These are phyloP conservation scores for Leccinum incarnatum DNA, from an alignment of 768 basidiomycete species.

Conservation along the genomic window DNA sequence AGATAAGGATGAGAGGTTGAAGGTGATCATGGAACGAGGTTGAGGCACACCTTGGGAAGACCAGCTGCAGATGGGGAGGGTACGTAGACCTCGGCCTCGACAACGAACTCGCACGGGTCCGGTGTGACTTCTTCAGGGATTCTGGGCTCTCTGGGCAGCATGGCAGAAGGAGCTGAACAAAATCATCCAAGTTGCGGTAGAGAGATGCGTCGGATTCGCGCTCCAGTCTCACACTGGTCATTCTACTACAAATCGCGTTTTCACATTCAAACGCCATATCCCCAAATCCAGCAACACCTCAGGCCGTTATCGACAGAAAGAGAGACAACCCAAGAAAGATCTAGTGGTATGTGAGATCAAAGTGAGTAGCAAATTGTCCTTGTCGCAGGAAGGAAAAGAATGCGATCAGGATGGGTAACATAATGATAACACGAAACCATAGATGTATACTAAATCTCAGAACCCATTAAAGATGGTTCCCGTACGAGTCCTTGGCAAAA, in stretches of 20 bases:
- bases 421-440: slow-evolving; percentile 13
- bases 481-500: neutral
- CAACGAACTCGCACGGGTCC: slow-evolving; percentile 49
- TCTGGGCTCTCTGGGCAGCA: slow-evolving; percentile 12
- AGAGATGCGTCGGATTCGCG: neutral
- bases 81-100: slow-evolving; percentile 61
- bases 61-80: slow-evolving; percentile 48
- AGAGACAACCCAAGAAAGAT: slow-evolving; percentile 9
- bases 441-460: slow-evolving; percentile 12
- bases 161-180: slow-evolving; percentile 4
- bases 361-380: slow-evolving; percentile 15
- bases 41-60: slow-evolving; percentile 54
- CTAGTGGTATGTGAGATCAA: slow-evolving; percentile 9
- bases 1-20: slow-evolving; percentile 7
- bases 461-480: slow-evolving; percentile 14
- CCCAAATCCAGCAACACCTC: slow-evolving; percentile 6
- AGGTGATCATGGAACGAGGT: neutral
- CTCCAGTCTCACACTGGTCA: neutral
- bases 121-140: slow-evolving; percentile 3
- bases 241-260: slow-evolving; percentile 1
- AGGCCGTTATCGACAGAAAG: slow-evolving; percentile 10
- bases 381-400: slow-evolving; percentile 9
- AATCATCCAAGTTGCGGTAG: neutral
- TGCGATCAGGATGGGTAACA: slow-evolving; percentile 15
- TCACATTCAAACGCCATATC: neutral